Base-by-base conservation (phyloP, 805 yeast species). In the Wickerhamiella parazyma region DNA sequence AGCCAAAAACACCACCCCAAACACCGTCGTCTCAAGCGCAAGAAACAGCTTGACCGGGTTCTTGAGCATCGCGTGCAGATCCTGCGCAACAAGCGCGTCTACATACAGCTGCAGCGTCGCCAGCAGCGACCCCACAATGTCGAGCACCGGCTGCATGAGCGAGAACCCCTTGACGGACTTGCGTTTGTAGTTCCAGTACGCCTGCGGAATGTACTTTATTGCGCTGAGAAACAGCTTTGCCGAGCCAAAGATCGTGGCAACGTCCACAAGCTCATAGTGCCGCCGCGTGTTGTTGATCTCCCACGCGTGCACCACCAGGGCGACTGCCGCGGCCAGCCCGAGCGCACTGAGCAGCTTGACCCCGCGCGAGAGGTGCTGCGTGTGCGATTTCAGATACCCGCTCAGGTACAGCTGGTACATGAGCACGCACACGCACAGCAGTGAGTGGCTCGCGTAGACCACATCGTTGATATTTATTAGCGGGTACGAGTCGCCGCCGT, bases 161-260 rank as follows among this genome's bases (percentile, higher is more conserved):
- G 74, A 66, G 46, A 68, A 65, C 1, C 76, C 76, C 47, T 57
- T 60, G 55, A 71, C 68, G 6, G 72, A 65, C 35, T 58, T 56
- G 25, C 76, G 61, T 39, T 55, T 50, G 41, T 53, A 53, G 49
- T 70, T 71, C 55, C 64, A 63, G 28, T 58, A 44, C 3, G 70
- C 65, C 50, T 71, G 76, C 1, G 76, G 76, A 5, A 71, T 45
- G 49, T 71, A 69, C 52, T 71, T 71, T 37, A 67, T 55, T 29
- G 65, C 60, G 47, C 72, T 67, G 50, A 69, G 60, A 33, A 56
- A 47, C 16, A 71, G 64, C 55, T 71, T 71, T 48, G 67, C 63
- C 35, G 66, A 60, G 2, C 75, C 70, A 17, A 71, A 55, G 34
- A 63, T 53, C 22, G 65, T 51, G 0, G 71, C 67, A 6, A 70